Evolutionary conservation across 2,329 filamentous ascomycete genomes (phyloP), one percentile per base, ranked within the genome.

Genomic region (Colletotrichum sp.): DNA sequence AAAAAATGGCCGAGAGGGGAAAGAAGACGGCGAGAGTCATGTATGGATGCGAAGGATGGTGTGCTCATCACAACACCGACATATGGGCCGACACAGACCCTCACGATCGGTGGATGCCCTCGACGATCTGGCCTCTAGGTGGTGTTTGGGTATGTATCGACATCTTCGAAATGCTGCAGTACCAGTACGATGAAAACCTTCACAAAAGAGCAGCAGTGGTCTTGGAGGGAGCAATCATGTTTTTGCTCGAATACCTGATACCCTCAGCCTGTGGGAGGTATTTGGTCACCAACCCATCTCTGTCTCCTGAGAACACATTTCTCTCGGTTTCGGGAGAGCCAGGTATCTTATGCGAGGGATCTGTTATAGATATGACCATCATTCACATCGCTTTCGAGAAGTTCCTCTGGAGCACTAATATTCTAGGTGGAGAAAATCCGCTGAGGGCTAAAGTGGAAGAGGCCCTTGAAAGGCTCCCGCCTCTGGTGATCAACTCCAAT

Each of bases 281-380:
- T 65, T 71, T 76, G 73, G 77, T 81, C 24, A 79, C 79, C 7
- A 80, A 79, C 60, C 81, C 81, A 2, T 81, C 79, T n/a, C 71
- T 79, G 2, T 81, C 81, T 5, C 80, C 80, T 3, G 81, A 82
- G 64, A 80, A 82, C 69, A 78, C 77, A 3, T 80, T 78, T 39
- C 30, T 77, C 18, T 79, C 77, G 4, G 24, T 34, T 5, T 72
- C 86, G 80, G n/a, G 86, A 83, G 75, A 86, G 83, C 65, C 82
- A 36, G 85, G 79, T 30, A 83, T 80, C n/a, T 80, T 84, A 5
- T 85, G 83, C 63, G 86, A 87, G 78, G 86, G 86, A 2, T 86
- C 87, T 1, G 85, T 85, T 5, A 88, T 89, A 74, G 88, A 90
- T 67, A 86, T 85, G 16, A 84, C 34, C 78, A 82, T 76, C 34